Percentiles rank a stretch among this genome's conserved stretches.
These are phyloP conservation scores for Fusarium goolgardi DNA, from an alignment of 2,329 filamentous ascomycete genomes.

Conservation along the genomic window DNA sequence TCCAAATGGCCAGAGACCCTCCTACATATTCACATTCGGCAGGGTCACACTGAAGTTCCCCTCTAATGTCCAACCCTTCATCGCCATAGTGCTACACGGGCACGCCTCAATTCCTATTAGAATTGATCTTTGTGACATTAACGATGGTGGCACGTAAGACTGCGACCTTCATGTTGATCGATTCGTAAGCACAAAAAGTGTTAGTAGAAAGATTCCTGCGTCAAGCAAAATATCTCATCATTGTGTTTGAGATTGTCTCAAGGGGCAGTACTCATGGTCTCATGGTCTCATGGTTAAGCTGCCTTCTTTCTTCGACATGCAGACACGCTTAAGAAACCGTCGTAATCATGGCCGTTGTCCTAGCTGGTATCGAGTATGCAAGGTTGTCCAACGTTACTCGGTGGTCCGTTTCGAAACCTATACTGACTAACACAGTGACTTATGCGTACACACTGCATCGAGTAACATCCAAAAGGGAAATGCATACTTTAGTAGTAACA, in stretches of 20 bases:
- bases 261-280: rapidly evolving
- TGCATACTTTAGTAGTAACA: not conserved
- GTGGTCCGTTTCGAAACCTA: not conserved
- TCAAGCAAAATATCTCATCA: no score
- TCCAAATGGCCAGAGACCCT: no score
- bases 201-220: no score
- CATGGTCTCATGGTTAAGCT: not conserved
- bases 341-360: not conserved
- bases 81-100: no score
- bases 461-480: not conserved
- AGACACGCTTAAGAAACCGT: not conserved
- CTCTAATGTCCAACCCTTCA: no score
- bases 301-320: not conserved
- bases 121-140: no score
- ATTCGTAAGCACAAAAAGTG: no score
- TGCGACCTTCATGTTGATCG: no score
- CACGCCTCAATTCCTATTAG: no score
- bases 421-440: not conserved
- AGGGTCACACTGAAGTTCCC: no score
- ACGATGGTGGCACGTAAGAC: no score
- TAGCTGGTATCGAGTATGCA: not conserved
- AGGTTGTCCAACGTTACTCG: not conserved
- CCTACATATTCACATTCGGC: no score
- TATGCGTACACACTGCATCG: not conserved
- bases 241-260: not conserved